Percentiles rank a stretch among this genome's conserved stretches.
Conservation (phyloP, 495 filamentous ascomycete genomes). For the Tuber microsphaerosporum region DNA sequence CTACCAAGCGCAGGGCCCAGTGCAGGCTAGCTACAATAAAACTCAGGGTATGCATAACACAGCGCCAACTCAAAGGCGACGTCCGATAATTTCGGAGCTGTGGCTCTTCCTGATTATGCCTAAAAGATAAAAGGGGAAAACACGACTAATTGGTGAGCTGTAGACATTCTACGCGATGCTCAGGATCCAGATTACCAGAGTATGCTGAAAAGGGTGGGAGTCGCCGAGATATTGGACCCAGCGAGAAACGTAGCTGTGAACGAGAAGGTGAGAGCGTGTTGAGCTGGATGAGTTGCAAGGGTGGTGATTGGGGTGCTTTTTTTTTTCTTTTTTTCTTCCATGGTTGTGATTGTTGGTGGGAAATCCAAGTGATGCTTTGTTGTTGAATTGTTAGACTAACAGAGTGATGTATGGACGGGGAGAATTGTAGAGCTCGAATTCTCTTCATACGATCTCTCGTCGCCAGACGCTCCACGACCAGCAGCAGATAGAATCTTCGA, state of each 20-base stretch:
- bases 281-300: background rate
- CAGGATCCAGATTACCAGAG: conserved; percentile 30
- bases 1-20: background rate
- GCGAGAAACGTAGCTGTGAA: conserved; percentile 16
- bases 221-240: conserved; percentile 21
- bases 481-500: conserved; percentile 21
- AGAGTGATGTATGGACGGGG: background rate
- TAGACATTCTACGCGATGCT: conserved; percentile 22
- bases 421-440: conserved; percentile 22
- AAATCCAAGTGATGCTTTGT: background rate
- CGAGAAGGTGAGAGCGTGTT: conserved; percentile 11
- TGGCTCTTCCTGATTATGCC: background rate
- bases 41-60: background rate
- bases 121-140: background rate
- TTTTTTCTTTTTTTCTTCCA: background rate
- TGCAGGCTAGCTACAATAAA: background rate
- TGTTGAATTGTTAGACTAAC: conserved; percentile 14
- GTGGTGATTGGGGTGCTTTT: background rate
- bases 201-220: conserved; percentile 25
- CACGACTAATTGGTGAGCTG: background rate
- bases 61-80: background rate
- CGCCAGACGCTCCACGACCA: conserved; percentile 27
- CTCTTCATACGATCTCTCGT: conserved; percentile 30
- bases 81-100: background rate
- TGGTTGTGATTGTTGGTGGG: background rate